Percentiles rank a stretch among this genome's conserved stretches.
Evolutionary conservation across 352 stramenopile species (phyloP).

Genomic region (Globisporangium sylvaticum): DNA sequence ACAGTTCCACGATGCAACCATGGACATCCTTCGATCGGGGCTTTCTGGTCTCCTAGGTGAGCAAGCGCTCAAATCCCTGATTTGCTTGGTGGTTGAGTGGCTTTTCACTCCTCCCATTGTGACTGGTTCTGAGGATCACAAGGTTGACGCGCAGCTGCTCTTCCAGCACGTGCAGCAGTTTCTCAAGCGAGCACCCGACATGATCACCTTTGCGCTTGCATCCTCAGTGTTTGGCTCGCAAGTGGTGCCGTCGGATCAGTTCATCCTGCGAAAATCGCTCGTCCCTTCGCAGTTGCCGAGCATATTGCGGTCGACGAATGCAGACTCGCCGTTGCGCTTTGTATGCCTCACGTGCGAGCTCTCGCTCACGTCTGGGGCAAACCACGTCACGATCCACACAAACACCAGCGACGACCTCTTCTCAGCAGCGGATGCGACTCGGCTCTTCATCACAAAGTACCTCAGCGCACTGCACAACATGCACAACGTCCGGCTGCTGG

Average conservation of each 20-base stretch:
- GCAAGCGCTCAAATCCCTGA: constrained; percentile 24
- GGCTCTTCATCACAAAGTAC: constrained; percentile 29
- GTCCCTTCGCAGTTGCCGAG: constrained; percentile 36
- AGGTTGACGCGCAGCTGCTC: constrained; percentile 11
- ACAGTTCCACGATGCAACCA: constrained; percentile 26
- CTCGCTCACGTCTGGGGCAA: constrained; percentile 29
- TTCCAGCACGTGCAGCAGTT: constrained; percentile 30
- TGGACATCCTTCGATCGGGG: constrained; percentile 32
- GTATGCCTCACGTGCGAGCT: constrained; percentile 41
- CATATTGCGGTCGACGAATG: constrained; percentile 15
- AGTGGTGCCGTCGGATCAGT: constrained; percentile 34
- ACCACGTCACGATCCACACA: constrained; percentile 30
- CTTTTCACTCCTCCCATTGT: constrained; percentile 26
- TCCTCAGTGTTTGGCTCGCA: constrained; percentile 29
- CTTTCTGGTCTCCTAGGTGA: constrained; percentile 35
- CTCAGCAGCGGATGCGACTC: constrained; percentile 18
- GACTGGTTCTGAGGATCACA: not conserved
- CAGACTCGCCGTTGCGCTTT: constrained; percentile 21
- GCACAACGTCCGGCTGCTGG: constrained; percentile 34
- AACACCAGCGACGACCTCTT: constrained; percentile 23
- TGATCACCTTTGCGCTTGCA: constrained; percentile 36
- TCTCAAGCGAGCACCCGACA: constrained; percentile 26
- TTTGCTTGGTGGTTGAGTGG: constrained; percentile 46
- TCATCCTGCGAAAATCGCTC: constrained; percentile 54
- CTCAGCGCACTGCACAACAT: constrained; percentile 18